Evolutionary conservation across 257 asterid genomes (phyloP), one percentile per base, ranked within the genome.

Genomic region (Jasminum sambac): DNA sequence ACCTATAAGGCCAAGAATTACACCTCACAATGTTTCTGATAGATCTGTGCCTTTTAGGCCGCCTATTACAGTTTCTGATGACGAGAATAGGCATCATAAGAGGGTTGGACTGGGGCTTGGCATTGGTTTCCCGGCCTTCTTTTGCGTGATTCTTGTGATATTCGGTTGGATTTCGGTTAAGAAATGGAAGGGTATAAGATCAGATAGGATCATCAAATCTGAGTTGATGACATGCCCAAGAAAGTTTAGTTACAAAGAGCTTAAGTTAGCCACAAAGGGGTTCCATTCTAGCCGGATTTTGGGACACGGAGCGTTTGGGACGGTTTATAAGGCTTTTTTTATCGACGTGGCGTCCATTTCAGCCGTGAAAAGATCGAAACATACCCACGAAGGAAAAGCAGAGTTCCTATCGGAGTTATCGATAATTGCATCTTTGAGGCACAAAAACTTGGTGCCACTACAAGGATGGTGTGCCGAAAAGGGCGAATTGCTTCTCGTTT

Each of bases 311-410:
- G 86, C 96, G 0, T 95, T 95, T 57, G 99, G 99, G 9, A 91
- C 98, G 1, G 99, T 89, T 23, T 95, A 87, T 76, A 89, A 91
- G 69, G 99, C 98, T 17, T 77, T 76, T 73, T 91, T 88, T 63
- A 16, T 11, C 0, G 82, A 79, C 0, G 36, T 79, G 0, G 92
- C 80, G 0, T 5, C 85, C 0, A 43, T 87, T 5, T 86, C 95
- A 0, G 98, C 99, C 0, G 99, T 95, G 5, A 95, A 95, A 64
- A 89, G 96, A 80, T 95, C 96, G 0, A 95, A 85, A 57, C 99
- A 91, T 5, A 63, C 84, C 1, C 99, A 91, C 26, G 97, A 95
- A 72, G 90, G 98, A 8, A 95, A 88, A 73, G 77, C 78, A 5
- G 99, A 95, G 11, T 95, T 95, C 69, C 79, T 88, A 0, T 87